Evolutionary conservation across 1,139 yeast genomes (phyloP), one percentile per base, ranked within the genome.

Genomic region (Candida smagusa): DNA sequence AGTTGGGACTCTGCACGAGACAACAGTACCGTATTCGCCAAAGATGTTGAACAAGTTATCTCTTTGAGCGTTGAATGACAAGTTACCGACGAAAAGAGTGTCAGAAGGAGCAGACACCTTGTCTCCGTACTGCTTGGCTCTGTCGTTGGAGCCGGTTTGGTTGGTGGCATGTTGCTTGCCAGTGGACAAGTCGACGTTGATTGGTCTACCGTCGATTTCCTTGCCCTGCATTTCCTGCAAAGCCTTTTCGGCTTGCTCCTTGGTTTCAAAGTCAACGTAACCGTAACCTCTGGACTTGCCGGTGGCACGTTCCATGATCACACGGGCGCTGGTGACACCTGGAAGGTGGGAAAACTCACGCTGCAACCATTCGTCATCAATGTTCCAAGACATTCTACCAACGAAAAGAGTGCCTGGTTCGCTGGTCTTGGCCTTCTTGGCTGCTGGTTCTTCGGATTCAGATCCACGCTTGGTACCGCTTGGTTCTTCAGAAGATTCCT

Each of bases 211-310:
- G 56, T 92, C 98, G 52, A 92, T 82, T 71, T 90, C 97, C 59
- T 74, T 79, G 58, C 96, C 97, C 71, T 89, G 95, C 79, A 74
- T 77, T 62, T 83, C 87, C 46, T 72, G 72, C 48, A 90, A 69
- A n/a, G 98, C 97, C 66, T 82, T 82, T 64, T 87, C 90, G 49
- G 97, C 98, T 44, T 72, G 74, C 31, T 78, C 76, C 56, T 79
- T 79, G 54, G 75, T 66, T 54, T 81, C 88, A 59, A 92, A 92
- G 63, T 92, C 98, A 65, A 92, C 96, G 70, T 92, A 92, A 57
- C 98, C 98, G 75, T 85, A 92, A 63, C 98, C 98, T 77, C 94
- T 84, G 39, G 96, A 87, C 70, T 87, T 86, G 54, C 96, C 96
- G 42, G 94, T 76, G 49, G 82, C 85, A 71, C 94, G 84, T 68